Base-by-base conservation (phyloP, 83 land plant species). In the Isoetes engelmannii region DNA sequence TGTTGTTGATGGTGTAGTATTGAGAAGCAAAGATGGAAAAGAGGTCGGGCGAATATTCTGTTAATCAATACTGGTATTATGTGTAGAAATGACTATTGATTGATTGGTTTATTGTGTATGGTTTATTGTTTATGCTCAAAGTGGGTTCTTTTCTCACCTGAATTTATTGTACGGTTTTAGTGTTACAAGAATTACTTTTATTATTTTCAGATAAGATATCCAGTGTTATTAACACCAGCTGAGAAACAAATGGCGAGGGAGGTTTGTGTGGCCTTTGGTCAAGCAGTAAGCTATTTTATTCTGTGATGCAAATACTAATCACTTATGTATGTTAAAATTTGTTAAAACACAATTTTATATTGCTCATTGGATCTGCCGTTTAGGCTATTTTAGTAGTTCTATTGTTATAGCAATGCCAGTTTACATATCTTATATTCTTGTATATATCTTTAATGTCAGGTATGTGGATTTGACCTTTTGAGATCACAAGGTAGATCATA, bases 201-300 rank as follows among this genome's bases (percentile, higher is more conserved):
- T 9, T 7, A n/a, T 18, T 54, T 69, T 43, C 83, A 95, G 99
- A 89, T 95, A 42, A 81, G 99, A 48, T 95, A 95, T 78, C 99
- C 99, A 65, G 99, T 95, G 4, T 48, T 95, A 13, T 65, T 95
- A 67, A 95, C 99, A 28, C 99, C 99, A 44, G 58, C 84, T 28
- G 99, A 95, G 78, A 95, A 95, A 84, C 85, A 95, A 71, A 95
- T 95, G 93, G 88, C 99, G 28, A 78, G 99, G 72, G 96, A 95
- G 45, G 99, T 95, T 48, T 95, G 93, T 73, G 74, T 85, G 17
- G 90, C 92, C 41, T 95, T 95, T 79, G 86, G 99, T 60, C 99
- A 95, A 85, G 83, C 78, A 80, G 99, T 95, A 89, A 72, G 47
- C 41, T 41, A 51, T 51, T 51, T 3, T 51, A 51, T 51, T 51